phyloP scores from a whole-genome alignment of 2,329 filamentous ascomycete genomes.

The Colletotrichum melonis region DNA sequence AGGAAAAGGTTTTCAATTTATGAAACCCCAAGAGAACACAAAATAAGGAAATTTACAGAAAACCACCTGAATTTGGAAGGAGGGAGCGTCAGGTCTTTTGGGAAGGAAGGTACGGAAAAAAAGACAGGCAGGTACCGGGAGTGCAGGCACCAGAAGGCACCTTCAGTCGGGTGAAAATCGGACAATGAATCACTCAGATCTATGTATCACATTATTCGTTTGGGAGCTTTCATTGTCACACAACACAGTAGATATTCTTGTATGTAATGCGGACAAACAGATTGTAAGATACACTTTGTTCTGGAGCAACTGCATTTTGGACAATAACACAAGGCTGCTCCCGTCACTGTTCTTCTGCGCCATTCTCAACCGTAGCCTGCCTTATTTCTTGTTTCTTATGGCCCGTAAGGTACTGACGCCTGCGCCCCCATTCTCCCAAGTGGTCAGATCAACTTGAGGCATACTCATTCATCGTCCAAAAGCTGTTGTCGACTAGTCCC shows the following conservation, averaged over 20 bases:
- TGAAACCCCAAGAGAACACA: background rate
- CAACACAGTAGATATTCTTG: background rate
- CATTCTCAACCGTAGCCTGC: background rate
- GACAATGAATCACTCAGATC: background rate
- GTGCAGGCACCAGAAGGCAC: background rate
- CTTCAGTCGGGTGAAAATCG: background rate
- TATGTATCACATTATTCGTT: background rate
- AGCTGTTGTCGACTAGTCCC: background rate
- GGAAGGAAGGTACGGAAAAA: background rate
- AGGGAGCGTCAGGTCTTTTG: background rate
- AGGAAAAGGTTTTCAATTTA: background rate
- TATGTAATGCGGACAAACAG: background rate
- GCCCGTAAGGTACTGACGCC: no score
- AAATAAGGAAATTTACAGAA: background rate
- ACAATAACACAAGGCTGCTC: background rate
- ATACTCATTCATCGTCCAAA: background rate
- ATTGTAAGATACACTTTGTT: background rate
- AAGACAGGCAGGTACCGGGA: no score
- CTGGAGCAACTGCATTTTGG: background rate
- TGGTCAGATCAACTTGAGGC: background rate
- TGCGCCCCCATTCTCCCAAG: background rate
- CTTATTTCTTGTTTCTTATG: background rate
- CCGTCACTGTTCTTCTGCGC: background rate
- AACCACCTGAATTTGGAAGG: background rate
- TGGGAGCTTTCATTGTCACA: background rate